Conservation (phyloP, 305 asterid genomes). For the Plantago lanceolata region DNA sequence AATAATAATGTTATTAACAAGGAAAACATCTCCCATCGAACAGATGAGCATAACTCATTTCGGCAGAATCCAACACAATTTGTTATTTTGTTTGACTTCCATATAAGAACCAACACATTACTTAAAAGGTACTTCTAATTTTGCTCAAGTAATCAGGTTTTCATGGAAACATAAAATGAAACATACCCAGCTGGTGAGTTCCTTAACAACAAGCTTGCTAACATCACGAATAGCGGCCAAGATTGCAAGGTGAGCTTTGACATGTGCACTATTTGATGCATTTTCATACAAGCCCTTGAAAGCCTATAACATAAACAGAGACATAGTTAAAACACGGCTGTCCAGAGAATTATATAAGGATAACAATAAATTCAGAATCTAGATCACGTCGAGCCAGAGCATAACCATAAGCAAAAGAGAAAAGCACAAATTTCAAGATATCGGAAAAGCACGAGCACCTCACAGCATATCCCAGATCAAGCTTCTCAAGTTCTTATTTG, state of each 20-base stretch:
- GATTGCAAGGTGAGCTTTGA: slow-evolving; percentile 77
- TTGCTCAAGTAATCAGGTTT: not conserved
- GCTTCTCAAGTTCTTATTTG: too few relatives aligned
- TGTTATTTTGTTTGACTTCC: not conserved
- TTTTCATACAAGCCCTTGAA: slow-evolving; percentile 92
- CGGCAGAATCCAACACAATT: not conserved
- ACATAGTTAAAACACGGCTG: slow-evolving; percentile 10
- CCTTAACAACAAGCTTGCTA: slow-evolving; percentile 95
- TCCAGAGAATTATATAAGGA: not conserved
- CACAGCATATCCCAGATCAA: not conserved
- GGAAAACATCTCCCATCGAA: too few relatives aligned
- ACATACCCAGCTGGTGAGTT: slow-evolving; percentile 99
- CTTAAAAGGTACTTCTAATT: not conserved
- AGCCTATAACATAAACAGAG: slow-evolving; percentile 44
- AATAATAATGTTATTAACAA: too few relatives aligned
- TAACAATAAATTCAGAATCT: not conserved
- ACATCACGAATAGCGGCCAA: slow-evolving; percentile 90
- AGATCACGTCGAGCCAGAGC: too few relatives aligned
- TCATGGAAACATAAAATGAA: not conserved
- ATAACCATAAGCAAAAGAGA: too few relatives aligned
- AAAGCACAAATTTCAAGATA: not conserved
- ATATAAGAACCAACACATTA: not conserved
- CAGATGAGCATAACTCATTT: not conserved
- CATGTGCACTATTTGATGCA: slow-evolving; percentile 62
- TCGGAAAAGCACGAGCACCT: not conserved